Conservation (phyloP, 768 basidiomycete genomes). For the Tubosaeta sp. region DNA sequence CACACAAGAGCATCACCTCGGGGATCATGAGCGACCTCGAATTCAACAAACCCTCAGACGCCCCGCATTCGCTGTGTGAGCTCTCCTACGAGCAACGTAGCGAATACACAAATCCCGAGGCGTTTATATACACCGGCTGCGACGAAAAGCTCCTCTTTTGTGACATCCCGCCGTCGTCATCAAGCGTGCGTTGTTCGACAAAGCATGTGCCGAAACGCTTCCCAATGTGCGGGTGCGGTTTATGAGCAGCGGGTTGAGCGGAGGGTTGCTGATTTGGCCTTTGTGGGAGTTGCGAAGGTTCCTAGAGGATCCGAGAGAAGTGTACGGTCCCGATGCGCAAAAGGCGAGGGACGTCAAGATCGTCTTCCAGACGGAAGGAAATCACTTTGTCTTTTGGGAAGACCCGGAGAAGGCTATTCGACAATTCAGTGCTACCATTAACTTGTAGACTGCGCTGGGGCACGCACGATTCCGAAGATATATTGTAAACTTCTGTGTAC, state of each 20-base stretch:
- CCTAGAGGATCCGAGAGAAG: not conserved
- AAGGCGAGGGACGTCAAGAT: slow-evolving; percentile 20
- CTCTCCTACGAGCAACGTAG: slow-evolving; percentile 12
- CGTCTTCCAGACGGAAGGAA: slow-evolving; percentile 13
- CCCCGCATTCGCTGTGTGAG: slow-evolving; percentile 9
- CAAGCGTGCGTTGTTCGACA: slow-evolving; percentile 19
- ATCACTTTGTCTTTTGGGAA: slow-evolving; percentile 25
- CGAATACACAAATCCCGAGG: slow-evolving; percentile 5
- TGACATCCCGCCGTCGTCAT: slow-evolving; percentile 1
- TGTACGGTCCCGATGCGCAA: slow-evolving; percentile 14
- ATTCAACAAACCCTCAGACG: slow-evolving; percentile 1
- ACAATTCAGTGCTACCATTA: slow-evolving; percentile 7
- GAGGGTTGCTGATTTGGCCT: slow-evolving; percentile 9
- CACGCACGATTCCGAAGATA: not conserved
- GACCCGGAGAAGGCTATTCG: slow-evolving; percentile 20
- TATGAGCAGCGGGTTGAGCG: slow-evolving; percentile 12
- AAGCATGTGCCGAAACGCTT: not conserved
- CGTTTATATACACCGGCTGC: not conserved
- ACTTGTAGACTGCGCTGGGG: not conserved
- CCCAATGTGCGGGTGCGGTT: slow-evolving; percentile 16
- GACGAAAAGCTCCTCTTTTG: slow-evolving; percentile 14
- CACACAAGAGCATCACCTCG: slow-evolving; percentile 15
- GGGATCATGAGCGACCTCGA: slow-evolving; percentile 15
- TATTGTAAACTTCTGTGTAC: not conserved
- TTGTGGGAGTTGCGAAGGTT: slow-evolving; percentile 11